Conservation (phyloP, 495 filamentous ascomycete species). For the Podospora sp. region DNA sequence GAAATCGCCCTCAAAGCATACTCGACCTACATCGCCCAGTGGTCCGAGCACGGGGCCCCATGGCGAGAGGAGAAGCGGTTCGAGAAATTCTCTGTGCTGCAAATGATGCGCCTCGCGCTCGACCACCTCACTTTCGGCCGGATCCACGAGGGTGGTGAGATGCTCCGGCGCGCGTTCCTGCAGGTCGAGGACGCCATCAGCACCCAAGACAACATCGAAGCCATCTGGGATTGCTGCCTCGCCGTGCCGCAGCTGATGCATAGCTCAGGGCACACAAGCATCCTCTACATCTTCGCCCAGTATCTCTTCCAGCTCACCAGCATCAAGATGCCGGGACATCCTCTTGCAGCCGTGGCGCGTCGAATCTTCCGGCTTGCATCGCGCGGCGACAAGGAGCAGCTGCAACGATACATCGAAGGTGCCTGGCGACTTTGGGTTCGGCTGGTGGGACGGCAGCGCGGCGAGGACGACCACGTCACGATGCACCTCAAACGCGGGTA, state of each 20-base stretch:
- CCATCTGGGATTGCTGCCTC: constrained; percentile 42
- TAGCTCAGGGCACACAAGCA: constrained; percentile 25
- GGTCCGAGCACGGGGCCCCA: constrained; percentile 19
- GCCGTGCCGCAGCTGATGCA: constrained; percentile 35
- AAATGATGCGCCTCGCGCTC: constrained; percentile 28
- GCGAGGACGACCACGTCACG: constrained; percentile 30
- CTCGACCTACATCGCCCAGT: constrained; percentile 19
- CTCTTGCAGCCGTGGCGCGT: constrained; percentile 24
- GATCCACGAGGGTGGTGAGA: constrained; percentile 20
- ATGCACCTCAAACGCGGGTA: constrained; percentile 39
- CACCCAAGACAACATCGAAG: constrained; percentile 26
- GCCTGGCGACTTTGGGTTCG: constrained; percentile 37
- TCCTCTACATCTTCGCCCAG: constrained; percentile 31
- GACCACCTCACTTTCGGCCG: constrained; percentile 21
- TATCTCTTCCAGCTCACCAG: constrained; percentile 27
- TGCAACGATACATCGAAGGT: constrained; percentile 19
- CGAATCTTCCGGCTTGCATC: constrained; percentile 6
- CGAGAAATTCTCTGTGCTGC: constrained; percentile 29
- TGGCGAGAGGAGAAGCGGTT: constrained; percentile 15
- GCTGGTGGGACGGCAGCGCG: constrained; percentile 16
- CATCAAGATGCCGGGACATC: constrained; percentile 30
- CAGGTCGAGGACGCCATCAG: constrained; percentile 30
- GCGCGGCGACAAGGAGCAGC: background rate
- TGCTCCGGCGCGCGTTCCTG: constrained; percentile 31
- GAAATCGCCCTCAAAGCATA: constrained; percentile 22